phyloP scores from a whole-genome alignment of 352 stramenopile species.

The Blastocystis sp. region DNA sequence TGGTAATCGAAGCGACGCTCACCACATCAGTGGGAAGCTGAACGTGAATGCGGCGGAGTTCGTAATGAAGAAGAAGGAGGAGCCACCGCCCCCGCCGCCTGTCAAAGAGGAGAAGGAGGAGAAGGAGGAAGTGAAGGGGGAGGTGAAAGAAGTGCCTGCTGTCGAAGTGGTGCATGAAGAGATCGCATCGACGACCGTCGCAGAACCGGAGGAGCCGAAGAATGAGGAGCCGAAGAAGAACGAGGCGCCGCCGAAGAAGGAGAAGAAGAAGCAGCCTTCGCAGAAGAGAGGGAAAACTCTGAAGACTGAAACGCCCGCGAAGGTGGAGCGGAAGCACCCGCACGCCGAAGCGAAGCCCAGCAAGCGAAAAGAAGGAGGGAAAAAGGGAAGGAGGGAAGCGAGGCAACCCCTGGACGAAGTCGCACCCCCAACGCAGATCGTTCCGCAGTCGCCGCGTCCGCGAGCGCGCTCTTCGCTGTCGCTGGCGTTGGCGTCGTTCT shows the following conservation, averaged over 20 bases:
- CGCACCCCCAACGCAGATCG: not conserved
- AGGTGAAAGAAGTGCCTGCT: not conserved
- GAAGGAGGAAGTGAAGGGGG: not conserved
- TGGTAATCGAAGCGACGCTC: not conserved
- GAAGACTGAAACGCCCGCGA: not conserved
- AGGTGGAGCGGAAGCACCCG: not conserved
- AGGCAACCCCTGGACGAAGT: not conserved
- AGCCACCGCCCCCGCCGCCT: not conserved
- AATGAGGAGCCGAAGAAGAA: not conserved
- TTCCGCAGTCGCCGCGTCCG: not conserved
- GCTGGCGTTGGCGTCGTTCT: not conserved
- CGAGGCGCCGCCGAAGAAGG: not conserved
- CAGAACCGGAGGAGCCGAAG: not conserved
- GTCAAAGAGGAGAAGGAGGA: conserved; percentile 18
- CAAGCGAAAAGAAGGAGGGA: not conserved
- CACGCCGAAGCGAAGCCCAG: not conserved
- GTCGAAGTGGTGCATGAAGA: not conserved
- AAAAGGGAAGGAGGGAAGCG: not conserved
- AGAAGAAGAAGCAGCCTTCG: not conserved
- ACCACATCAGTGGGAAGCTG: not conserved
- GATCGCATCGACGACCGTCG: not conserved
- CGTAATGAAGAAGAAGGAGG: not conserved
- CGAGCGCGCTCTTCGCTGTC: not conserved
- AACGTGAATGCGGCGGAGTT: not conserved
- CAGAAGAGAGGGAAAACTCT: not conserved